Base-by-base conservation (phyloP, 257 asterid species). In the Jaltomata sinuosa region DNA sequence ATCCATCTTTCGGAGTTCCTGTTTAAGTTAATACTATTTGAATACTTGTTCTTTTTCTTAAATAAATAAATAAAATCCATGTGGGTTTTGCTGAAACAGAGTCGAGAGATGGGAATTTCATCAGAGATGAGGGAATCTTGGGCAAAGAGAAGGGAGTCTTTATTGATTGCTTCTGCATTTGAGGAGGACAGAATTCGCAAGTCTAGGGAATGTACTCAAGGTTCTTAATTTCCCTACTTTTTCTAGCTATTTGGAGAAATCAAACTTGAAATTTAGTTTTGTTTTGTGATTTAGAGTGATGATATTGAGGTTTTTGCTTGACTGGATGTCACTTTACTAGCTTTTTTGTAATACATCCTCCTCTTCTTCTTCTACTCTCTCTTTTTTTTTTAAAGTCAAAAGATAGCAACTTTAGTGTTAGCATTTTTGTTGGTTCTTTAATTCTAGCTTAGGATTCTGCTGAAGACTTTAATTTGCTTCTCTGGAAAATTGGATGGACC, bases 131-230 rank as follows among this genome's bases (percentile, higher is more conserved):
- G 16, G 25, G 61, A 83, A 53, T 25, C 21, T 1, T 81, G 83
- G 82, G 68, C 80, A 22, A 76, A 81, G 8, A 59, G 80, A 61
- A 83, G 83, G n/a, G 64, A 31, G 25, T 83, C 89, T 54, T 83
- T 87, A 7, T 84, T 81, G 88, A 86, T 89, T 67, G 85, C 89
- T 29, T 89, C 91, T 84, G 88, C 90, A 11, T 34, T 49, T 18
- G 92, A 89, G 68, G 90, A 87, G 45, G 90, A 82, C 76, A 89
- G 85, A 85, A 45, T 86, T 53, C 89, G 85, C 61, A 88, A 87
- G 81, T 84, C 89, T 34, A 84, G 68, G 55, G 77, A 84, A 80
- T 89, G 92, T 85, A 89, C 90, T 55, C 90, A 49, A 87, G 92
- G 92, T 89, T 52, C 3, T 16, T 22, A 6, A 4, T 15, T 19